Conservation (phyloP, 2,329 filamentous ascomycete genomes). For the Epichloe aotearoae region DNA sequence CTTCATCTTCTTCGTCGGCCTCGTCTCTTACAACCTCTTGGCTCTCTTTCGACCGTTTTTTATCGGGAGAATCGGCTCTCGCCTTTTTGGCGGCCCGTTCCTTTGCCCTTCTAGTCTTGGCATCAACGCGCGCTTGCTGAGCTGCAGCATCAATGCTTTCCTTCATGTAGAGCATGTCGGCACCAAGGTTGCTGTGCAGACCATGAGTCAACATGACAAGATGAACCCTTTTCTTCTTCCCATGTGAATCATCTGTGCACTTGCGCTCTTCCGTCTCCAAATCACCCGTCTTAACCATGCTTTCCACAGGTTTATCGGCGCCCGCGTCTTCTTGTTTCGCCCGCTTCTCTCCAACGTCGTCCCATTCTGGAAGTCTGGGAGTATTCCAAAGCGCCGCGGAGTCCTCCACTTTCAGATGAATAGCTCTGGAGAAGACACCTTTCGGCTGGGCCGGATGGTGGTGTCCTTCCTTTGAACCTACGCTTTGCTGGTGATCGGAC, state of each 20-base stretch:
- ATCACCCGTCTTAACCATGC: slow-evolving; percentile 20
- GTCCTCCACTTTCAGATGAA: slow-evolving; percentile 71
- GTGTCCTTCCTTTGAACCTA: slow-evolving; percentile 40
- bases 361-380: slow-evolving; percentile 62
- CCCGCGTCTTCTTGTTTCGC: slow-evolving; percentile 9
- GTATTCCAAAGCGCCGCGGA: slow-evolving; percentile 86
- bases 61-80: slow-evolving; percentile 5
- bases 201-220: slow-evolving; percentile 89
- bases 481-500: slow-evolving; percentile 59
- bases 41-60: slow-evolving; percentile 8
- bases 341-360: slow-evolving; percentile 25
- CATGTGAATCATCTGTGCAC: slow-evolving; percentile 10
- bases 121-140: slow-evolving; percentile 58
- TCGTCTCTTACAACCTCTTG: neutral
- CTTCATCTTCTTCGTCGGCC: slow-evolving; percentile 17
- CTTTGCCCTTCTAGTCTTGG: slow-evolving; percentile 44
- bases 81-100: slow-evolving; percentile 24
- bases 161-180: slow-evolving; percentile 94
- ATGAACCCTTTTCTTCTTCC: slow-evolving; percentile 67
- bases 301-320: slow-evolving; percentile 21
- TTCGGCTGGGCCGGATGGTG: slow-evolving; percentile 50
- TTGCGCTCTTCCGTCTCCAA: slow-evolving; percentile 15
- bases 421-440: slow-evolving; percentile 73
- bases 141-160: slow-evolving; percentile 87
- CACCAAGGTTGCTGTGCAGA: slow-evolving; percentile 85